Conservation (phyloP, 192 early-diverging fungal genomes). For the Gonapodya prolifera region DNA sequence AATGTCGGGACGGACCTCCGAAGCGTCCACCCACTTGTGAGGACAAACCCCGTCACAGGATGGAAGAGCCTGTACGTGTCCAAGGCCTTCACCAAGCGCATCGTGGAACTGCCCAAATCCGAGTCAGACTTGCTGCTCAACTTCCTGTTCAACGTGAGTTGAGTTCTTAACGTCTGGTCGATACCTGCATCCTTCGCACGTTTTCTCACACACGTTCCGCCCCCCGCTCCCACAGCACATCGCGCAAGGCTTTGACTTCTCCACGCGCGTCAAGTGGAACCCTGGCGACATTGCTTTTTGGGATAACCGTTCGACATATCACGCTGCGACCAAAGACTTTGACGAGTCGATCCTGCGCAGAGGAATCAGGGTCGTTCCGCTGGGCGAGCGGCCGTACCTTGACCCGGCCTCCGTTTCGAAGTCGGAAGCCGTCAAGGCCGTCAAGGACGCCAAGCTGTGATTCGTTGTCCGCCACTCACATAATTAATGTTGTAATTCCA, state of each 20-base stretch:
- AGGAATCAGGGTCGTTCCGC: slow-evolving; percentile 16
- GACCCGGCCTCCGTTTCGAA: slow-evolving; percentile 12
- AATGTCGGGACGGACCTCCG: background rate
- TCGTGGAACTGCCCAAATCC: slow-evolving; percentile 29
- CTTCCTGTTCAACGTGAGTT: slow-evolving; percentile 32
- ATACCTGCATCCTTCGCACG: too few relatives aligned
- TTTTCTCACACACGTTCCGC: too few relatives aligned
- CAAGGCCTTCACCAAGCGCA: slow-evolving; percentile 41
- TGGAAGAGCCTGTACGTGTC: slow-evolving; percentile 26
- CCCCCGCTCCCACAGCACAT: too few relatives aligned
- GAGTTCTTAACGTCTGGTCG: too few relatives aligned
- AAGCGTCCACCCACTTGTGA: slow-evolving; percentile 28
- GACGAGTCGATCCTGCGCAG: slow-evolving; percentile 1
- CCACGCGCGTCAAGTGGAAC: slow-evolving; percentile 39
- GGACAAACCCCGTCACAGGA: slow-evolving; percentile 38
- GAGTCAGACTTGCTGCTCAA: slow-evolving; percentile 47
- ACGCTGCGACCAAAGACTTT: slow-evolving; percentile 29
- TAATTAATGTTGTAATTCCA: too few relatives aligned
- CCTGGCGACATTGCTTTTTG: slow-evolving; percentile 51
- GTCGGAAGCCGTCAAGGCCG: slow-evolving; percentile 10
- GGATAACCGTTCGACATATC: slow-evolving; percentile 46
- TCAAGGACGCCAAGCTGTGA: background rate
- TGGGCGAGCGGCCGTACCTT: slow-evolving; percentile 26
- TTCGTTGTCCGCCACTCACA: background rate
- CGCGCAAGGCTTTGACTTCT: slow-evolving; percentile 31